Percentiles rank a stretch among this genome's conserved stretches.
phyloP scores from a whole-genome alignment of 352 stramenopile genomes.

The Phytophthora pluvialis region DNA sequence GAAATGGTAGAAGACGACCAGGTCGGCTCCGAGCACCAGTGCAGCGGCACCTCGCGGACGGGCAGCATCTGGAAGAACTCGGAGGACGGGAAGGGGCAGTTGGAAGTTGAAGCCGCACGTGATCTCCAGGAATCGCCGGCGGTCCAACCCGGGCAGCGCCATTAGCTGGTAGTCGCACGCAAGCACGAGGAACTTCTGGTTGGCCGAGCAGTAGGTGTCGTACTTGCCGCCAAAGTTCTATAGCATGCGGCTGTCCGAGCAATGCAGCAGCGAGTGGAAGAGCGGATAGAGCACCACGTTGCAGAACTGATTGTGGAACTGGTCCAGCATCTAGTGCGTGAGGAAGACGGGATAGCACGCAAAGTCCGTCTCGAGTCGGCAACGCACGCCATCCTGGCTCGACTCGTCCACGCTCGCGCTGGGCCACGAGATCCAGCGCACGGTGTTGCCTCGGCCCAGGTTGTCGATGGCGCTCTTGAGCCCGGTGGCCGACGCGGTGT shows the following conservation, averaged over 20 bases:
- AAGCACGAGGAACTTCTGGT: slow-evolving; percentile 89
- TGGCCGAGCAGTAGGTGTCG: slow-evolving; percentile 88
- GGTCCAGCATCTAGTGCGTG: slow-evolving; percentile 68
- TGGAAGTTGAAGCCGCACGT: slow-evolving; percentile 91
- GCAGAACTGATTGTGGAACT: slow-evolving; percentile 92
- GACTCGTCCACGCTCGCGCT: slow-evolving; percentile 80
- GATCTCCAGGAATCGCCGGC: slow-evolving; percentile 75
- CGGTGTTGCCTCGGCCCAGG: slow-evolving; percentile 76
- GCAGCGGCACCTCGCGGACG: slow-evolving; percentile 71
- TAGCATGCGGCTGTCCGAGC: slow-evolving; percentile 69
- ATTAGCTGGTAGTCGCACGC: slow-evolving; percentile 94
- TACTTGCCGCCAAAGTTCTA: slow-evolving; percentile 90
- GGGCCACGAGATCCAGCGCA: slow-evolving; percentile 92
- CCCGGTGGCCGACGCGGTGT: slow-evolving; percentile 67
- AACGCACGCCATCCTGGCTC: slow-evolving; percentile 76
- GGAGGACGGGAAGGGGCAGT: slow-evolving; percentile 88
- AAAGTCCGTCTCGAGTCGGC: slow-evolving; percentile 83
- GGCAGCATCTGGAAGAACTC: slow-evolving; percentile 93
- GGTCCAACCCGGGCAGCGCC: slow-evolving; percentile 76
- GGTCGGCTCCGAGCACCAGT: slow-evolving; percentile 86
- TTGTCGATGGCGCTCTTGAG: slow-evolving; percentile 84
- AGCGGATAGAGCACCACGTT: slow-evolving; percentile 92
- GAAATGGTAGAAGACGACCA: slow-evolving; percentile 92
- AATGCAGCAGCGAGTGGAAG: slow-evolving; percentile 89
- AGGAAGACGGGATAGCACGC: slow-evolving; percentile 89